phyloP scores from a whole-genome alignment of 768 basidiomycete species.

The Amanita rubescens region DNA sequence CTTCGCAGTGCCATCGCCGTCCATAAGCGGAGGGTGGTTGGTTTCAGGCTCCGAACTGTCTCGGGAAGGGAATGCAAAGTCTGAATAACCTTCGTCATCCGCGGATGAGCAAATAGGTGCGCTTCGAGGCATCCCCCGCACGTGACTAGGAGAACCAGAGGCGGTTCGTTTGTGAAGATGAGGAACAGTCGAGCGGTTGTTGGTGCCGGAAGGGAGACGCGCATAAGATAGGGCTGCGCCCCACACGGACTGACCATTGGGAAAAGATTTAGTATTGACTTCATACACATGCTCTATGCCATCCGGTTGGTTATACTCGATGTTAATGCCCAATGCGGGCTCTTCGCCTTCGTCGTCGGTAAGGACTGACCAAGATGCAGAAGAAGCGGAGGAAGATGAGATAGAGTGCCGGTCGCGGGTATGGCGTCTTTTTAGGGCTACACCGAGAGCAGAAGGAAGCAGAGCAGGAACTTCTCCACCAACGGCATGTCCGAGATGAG shows the following conservation, averaged over 20 bases:
- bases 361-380: constrained; percentile 56
- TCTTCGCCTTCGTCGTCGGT: constrained; percentile 62
- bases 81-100: constrained; percentile 38
- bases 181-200: constrained; percentile 56
- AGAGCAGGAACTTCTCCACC: constrained; percentile 62
- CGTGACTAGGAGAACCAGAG: constrained; percentile 30
- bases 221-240: constrained; percentile 53
- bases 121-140: constrained; percentile 34
- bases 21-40: constrained; percentile 19
- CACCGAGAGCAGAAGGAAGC: constrained; percentile 58
- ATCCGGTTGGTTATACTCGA: constrained; percentile 28
- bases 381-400: constrained; percentile 58
- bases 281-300: constrained; percentile 32
- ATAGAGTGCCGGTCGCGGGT: constrained; percentile 43
- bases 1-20: constrained; percentile 24
- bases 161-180: constrained; percentile 46
- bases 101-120: constrained; percentile 34
- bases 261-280: constrained; percentile 35
- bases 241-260: constrained; percentile 26
- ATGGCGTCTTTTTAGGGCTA: constrained; percentile 38
- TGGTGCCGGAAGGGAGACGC: constrained; percentile 64
- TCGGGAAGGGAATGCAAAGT: constrained; percentile 30
- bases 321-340: constrained; percentile 24
- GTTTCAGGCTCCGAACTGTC: constrained; percentile 29
- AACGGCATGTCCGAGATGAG: constrained; percentile 43